Evolutionary conservation across 805 yeast species (phyloP).

Genomic region (Nematodospora valgi): DNA sequence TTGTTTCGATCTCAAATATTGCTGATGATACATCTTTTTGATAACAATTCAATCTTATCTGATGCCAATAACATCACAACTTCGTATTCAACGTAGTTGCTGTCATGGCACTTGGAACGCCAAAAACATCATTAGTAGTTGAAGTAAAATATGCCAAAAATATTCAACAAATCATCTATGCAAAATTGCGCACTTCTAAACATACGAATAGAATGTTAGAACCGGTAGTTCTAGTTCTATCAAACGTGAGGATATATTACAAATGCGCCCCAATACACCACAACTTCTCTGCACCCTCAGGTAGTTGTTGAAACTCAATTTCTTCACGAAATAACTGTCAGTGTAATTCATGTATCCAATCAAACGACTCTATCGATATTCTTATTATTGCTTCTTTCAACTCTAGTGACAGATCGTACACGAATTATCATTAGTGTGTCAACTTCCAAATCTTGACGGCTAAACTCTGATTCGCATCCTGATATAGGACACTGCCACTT

Average conservation of each 20-base stretch:
- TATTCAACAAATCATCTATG: too few species aligned
- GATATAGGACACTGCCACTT: conserved; percentile 53
- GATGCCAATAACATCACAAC: too few species aligned
- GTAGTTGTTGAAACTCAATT: not conserved
- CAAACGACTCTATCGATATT: conserved; percentile 8
- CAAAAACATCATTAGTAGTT: too few species aligned
- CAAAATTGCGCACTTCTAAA: not conserved
- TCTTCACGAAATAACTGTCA: not conserved
- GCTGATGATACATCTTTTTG: too few species aligned
- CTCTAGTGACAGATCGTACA: conserved; percentile 6
- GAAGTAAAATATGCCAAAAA: too few species aligned
- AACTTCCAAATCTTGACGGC: conserved; percentile 30
- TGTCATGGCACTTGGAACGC: too few species aligned
- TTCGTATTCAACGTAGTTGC: too few species aligned
- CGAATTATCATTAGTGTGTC: conserved; percentile 58
- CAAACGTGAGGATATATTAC: too few species aligned
- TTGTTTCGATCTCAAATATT: too few species aligned
- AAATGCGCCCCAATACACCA: too few species aligned
- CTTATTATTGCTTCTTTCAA: conserved; percentile 2
- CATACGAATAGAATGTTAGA: not conserved
- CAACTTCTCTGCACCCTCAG: not conserved
- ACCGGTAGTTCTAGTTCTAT: not conserved
- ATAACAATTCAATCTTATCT: too few species aligned
- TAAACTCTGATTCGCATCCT: conserved; percentile 45
- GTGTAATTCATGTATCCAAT: not conserved